Conservation (phyloP, 495 filamentous ascomycete genomes). For the Immersiella caudata region DNA sequence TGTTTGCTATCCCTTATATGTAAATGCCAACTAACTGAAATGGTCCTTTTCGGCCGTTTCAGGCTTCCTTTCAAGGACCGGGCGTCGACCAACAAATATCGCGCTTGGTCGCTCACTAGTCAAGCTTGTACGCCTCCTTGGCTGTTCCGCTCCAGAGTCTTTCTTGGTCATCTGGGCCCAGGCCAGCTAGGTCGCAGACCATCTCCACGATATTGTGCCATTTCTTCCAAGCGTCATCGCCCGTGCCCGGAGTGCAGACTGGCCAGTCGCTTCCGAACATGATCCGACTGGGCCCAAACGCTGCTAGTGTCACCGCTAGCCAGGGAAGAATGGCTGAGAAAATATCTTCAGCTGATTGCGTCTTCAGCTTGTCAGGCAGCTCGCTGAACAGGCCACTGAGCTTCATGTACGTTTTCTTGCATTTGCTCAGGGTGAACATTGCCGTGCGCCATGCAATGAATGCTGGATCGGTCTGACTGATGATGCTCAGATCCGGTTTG, state of each 20-base stretch:
- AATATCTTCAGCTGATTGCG: slow-evolving; percentile 48
- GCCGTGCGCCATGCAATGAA: slow-evolving; percentile 62
- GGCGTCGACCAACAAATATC: neutral
- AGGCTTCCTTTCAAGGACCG: neutral
- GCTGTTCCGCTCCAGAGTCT: slow-evolving; percentile 73
- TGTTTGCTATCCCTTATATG: neutral
- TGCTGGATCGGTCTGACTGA: slow-evolving; percentile 54
- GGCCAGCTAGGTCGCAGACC: slow-evolving; percentile 58
- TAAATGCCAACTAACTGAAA: neutral
- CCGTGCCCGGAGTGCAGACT: slow-evolving; percentile 72
- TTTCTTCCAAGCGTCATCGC: slow-evolving; percentile 56
- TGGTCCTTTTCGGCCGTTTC: neutral
- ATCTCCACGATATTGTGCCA: slow-evolving; percentile 63
- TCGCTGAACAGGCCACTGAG: slow-evolving; percentile 82
- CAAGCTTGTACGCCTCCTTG: slow-evolving; percentile 64
- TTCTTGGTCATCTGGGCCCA: slow-evolving; percentile 60
- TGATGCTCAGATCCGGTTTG: slow-evolving; percentile 73
- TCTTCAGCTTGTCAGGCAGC: slow-evolving; percentile 54
- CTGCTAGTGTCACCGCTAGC: slow-evolving; percentile 65
- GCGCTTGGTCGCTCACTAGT: slow-evolving; percentile 10
- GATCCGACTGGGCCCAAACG: slow-evolving; percentile 69
- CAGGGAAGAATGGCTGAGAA: slow-evolving; percentile 59
- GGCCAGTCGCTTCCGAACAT: slow-evolving; percentile 95
- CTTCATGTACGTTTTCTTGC: slow-evolving; percentile 75
- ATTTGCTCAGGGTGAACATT: slow-evolving; percentile 61